Evolutionary conservation across 1,284 basidiomycete genomes (phyloP), one percentile per base, ranked within the genome.

Genomic region (Mycosarcoma mackinlayi): DNA sequence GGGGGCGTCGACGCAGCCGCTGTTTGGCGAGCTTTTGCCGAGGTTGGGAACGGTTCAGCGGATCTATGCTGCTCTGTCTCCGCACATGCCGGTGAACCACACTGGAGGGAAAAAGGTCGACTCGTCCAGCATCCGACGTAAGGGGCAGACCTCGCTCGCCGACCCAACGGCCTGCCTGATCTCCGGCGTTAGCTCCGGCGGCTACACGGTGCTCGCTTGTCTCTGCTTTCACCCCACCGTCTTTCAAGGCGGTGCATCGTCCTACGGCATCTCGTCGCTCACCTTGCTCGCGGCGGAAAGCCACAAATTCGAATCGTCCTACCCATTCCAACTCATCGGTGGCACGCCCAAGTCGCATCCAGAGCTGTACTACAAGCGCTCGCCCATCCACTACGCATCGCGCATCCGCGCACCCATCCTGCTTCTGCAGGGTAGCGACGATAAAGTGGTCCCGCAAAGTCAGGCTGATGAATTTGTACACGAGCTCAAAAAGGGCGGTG

Each of bases 231-330:
- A 70, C 25, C 70, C 77, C 1, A 7, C 9, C 19, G 37, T 63
- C 23, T 77, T 78, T 34, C 28, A 45, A 16, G 69, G 69, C 8
- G 75, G 68, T 3, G 53, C 39, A 10, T 65, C 62, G 2, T 40
- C 37, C 19, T 75, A 67, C 40, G 75, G 75, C 27, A 47, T 77
- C 16, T 65, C 63, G 3, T 52, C 62, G 4, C 52, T 75, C 1
- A 9, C 31, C 6, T 25, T 49, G 2, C 48, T 77, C 6, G 67
- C 67, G 3, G 50, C 56, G 5, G 85, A 87, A 56, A 88, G 88
- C 0, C 90, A 91, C 83, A 91, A 91, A 72, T 90, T 90, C 47
- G 87, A 89, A 77, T 84, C 85, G 19, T 82, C 84, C n/a, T 89
- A 89, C 64, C 77, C 62, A 7, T 57, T 86, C 62, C 85, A 85